Percentiles rank a stretch among this genome's conserved stretches.
Evolutionary conservation across 371 early-diverging fungal species (phyloP).

Genomic region (Circinella umbellata): DNA sequence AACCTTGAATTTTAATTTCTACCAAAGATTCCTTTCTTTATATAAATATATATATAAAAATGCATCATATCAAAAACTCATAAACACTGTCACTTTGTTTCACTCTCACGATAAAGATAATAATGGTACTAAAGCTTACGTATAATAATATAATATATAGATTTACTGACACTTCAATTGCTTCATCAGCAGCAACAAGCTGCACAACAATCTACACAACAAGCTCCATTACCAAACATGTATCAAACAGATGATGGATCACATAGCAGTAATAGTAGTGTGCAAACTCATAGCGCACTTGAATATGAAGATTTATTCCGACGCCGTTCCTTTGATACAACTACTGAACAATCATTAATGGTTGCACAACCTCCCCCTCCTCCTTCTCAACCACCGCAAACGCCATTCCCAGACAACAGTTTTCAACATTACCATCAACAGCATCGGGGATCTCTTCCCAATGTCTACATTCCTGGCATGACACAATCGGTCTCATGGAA

Average conservation of each 20-base stretch:
- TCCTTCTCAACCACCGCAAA: too few species aligned
- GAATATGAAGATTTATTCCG: conserved; percentile 3
- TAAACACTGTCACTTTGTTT: too few species aligned
- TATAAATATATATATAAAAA: too few species aligned
- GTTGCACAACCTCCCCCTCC: background rate
- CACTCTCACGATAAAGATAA: too few species aligned
- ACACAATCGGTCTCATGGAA: background rate
- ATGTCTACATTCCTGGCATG: conserved; percentile 6
- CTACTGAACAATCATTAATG: background rate
- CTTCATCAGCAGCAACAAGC: conserved; percentile 6
- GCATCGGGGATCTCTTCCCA: conserved; percentile 4
- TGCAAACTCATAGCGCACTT: background rate
- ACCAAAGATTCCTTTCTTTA: background rate
- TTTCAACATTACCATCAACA: conserved; percentile 8
- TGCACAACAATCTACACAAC: background rate
- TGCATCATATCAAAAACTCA: too few species aligned
- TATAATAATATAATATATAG: background rate
- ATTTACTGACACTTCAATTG: conserved; percentile 3
- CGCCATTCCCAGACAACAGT: background rate
- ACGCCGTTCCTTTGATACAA: background rate
- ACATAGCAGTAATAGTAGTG: conserved; percentile 14
- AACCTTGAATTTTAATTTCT: background rate
- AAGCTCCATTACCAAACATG: background rate
- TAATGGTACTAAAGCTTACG: background rate
- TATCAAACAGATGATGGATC: conserved; percentile 11